These are phyloP conservation scores for Discostella stelligeroides DNA, from an alignment of 108 stramenopile species.

Conservation along the genomic window DNA sequence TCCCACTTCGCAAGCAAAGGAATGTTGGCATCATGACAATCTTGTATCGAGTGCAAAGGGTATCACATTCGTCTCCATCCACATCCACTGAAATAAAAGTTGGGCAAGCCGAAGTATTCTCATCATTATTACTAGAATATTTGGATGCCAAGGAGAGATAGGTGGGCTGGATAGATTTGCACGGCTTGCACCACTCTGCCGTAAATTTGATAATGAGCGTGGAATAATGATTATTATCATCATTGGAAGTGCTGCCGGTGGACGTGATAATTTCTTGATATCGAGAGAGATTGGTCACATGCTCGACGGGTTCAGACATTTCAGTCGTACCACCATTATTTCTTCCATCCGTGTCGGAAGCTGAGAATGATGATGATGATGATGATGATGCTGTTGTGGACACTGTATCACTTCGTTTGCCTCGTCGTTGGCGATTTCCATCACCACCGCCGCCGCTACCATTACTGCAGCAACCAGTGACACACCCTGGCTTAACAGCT, in stretches of 20 bases:
- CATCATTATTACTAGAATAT: too few relatives aligned
- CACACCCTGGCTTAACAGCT: too few relatives aligned
- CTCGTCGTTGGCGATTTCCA: too few relatives aligned
- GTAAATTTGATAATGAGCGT: conserved; percentile 78
- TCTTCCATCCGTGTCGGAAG: too few relatives aligned
- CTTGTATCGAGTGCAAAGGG: conserved; percentile 53
- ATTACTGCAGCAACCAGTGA: too few relatives aligned
- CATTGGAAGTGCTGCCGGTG: too few relatives aligned
- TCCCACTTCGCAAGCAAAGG: conserved; percentile 51
- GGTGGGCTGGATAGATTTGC: conserved; percentile 73
- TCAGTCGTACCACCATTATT: too few relatives aligned
- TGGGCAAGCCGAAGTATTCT: conserved; percentile 27
- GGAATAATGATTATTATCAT: not conserved
- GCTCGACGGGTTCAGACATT: too few relatives aligned
- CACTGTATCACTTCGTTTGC: too few relatives aligned
- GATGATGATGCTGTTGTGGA: too few relatives aligned
- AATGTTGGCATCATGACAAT: conserved; percentile 91
- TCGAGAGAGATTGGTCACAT: conserved; percentile 14
- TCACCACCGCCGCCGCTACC: too few relatives aligned
- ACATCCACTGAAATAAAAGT: conserved; percentile 52
- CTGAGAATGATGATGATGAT: too few relatives aligned
- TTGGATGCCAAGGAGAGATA: conserved; percentile 57
- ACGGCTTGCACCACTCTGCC: conserved; percentile 89
- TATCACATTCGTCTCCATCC: conserved; percentile 87
- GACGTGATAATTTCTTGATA: conserved; percentile 18